phyloP scores from a whole-genome alignment of 2,329 filamentous ascomycete species.

The Colletotrichum horii region DNA sequence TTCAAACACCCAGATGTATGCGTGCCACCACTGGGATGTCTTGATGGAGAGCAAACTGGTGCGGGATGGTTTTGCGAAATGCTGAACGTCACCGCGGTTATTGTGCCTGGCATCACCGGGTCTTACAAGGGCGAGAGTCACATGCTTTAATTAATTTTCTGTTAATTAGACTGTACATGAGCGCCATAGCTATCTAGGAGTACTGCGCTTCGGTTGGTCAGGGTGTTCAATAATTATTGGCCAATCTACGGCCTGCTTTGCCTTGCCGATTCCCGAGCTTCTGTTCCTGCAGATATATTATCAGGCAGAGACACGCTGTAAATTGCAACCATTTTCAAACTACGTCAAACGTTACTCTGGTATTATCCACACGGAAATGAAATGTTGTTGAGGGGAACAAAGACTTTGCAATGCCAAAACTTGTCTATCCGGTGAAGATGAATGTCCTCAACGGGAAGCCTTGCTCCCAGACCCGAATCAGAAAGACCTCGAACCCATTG shows the following conservation, averaged over 20 bases:
- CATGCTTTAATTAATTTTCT: not conserved
- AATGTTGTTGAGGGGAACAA: not conserved
- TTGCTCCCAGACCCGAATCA: no score
- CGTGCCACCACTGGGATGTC: not conserved
- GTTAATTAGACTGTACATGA: not conserved
- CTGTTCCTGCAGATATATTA: not conserved
- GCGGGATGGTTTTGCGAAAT: not conserved
- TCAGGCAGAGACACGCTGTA: not conserved
- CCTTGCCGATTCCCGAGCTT: not conserved
- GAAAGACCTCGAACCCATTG: no score
- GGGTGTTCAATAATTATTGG: not conserved
- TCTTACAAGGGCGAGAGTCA: not conserved
- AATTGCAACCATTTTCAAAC: not conserved
- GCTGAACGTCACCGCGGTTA: not conserved
- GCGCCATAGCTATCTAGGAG: rapidly evolving
- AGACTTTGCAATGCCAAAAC: not conserved
- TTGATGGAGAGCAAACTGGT: not conserved
- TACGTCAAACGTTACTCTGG: not conserved
- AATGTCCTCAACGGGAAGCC: rapidly evolving
- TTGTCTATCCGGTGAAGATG: not conserved
- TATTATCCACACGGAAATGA: rapidly evolving
- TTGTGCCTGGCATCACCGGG: not conserved
- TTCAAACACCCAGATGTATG: not conserved
- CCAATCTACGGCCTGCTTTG: not conserved
- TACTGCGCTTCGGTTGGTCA: not conserved